Percentiles rank a stretch among this genome's conserved stretches.
Conservation (phyloP, 2,329 filamentous ascomycete species). For the Helicocarpus griseus region DNA sequence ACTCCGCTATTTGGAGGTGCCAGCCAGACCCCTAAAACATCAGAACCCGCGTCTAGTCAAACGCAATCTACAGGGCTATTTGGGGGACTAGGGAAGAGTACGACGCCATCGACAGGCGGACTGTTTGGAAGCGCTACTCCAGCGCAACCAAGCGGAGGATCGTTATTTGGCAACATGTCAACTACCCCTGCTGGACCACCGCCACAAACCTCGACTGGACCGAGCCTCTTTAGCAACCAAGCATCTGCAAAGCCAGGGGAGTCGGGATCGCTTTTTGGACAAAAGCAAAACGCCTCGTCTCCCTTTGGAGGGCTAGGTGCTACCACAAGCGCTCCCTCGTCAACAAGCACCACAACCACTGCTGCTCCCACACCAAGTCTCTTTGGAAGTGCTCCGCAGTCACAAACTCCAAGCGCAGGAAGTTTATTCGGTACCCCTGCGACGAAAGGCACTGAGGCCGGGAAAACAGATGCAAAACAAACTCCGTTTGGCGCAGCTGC, state of each 20-base stretch:
- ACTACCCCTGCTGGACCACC: slow-evolving; percentile 44
- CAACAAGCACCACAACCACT: slow-evolving; percentile 10
- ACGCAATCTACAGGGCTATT: slow-evolving; percentile 25
- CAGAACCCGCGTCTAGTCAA: slow-evolving; percentile 25
- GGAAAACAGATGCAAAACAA: slow-evolving; percentile 6
- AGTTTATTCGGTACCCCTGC: slow-evolving; percentile 16
- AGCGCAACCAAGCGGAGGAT: slow-evolving; percentile 23
- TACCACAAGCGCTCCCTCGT: slow-evolving; percentile 18
- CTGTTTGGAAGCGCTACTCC: slow-evolving; percentile 30
- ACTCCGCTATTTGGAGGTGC: slow-evolving; percentile 20
- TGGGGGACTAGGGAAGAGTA: slow-evolving; percentile 20
- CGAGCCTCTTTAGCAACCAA: slow-evolving; percentile 19
- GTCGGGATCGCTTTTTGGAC: slow-evolving; percentile 7
- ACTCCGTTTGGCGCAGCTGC: slow-evolving; percentile 11
- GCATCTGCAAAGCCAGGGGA: slow-evolving; percentile 18
- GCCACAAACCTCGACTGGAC: slow-evolving; percentile 24
- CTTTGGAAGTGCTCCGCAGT: slow-evolving; percentile 23
- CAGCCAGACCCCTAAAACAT: slow-evolving; percentile 29
- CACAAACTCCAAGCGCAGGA: slow-evolving; percentile 19
- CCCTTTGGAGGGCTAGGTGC: not conserved
- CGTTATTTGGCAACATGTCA: slow-evolving; percentile 32
- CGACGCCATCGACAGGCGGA: slow-evolving; percentile 11
- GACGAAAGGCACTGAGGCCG: slow-evolving; percentile 2
- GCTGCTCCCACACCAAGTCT: slow-evolving; percentile 16
- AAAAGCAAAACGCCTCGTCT: not conserved